These are phyloP conservation scores for Begonia peltatifolia DNA, from an alignment of 306 rosid genomes.

Conservation along the genomic window DNA sequence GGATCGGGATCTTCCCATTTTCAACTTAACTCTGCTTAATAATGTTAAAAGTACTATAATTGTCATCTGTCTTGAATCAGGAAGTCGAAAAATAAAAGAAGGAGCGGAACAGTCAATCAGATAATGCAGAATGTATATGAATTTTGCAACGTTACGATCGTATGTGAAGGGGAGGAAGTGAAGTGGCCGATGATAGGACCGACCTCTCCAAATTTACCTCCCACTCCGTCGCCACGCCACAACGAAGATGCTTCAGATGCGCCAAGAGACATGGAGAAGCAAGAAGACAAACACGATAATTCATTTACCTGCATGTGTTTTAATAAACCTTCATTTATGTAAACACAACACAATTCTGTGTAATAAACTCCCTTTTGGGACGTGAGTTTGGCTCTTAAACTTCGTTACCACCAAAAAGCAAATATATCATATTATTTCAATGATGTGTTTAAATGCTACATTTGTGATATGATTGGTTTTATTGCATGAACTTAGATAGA, in stretches of 20 bases:
- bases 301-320: slow-evolving; percentile 53
- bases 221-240: slow-evolving; percentile 10
- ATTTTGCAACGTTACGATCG: slow-evolving; percentile 39
- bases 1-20: not conserved
- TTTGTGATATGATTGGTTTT: too few species aligned
- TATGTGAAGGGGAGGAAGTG: slow-evolving; percentile 56
- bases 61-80: not conserved
- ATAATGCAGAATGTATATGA: slow-evolving; percentile 40
- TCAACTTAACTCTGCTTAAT: not conserved
- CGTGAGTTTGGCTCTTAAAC: too few species aligned
- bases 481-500: too few species aligned
- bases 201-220: slow-evolving; percentile 7
- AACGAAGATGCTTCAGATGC: slow-evolving; percentile 1
- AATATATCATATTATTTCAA: too few species aligned
- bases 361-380: too few species aligned
- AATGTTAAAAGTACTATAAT: not conserved
- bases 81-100: slow-evolving; percentile 21
- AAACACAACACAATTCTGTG: not conserved
- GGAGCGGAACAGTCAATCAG: slow-evolving; percentile 46
- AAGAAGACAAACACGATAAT: slow-evolving; percentile 15
- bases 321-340: slow-evolving; percentile 18
- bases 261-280: not conserved
- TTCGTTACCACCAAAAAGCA: too few species aligned
- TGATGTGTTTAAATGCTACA: too few species aligned
- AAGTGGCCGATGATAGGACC: slow-evolving; percentile 12